Conservation (phyloP, 192 early-diverging fungal species). For the Allomyces arbusculus region DNA sequence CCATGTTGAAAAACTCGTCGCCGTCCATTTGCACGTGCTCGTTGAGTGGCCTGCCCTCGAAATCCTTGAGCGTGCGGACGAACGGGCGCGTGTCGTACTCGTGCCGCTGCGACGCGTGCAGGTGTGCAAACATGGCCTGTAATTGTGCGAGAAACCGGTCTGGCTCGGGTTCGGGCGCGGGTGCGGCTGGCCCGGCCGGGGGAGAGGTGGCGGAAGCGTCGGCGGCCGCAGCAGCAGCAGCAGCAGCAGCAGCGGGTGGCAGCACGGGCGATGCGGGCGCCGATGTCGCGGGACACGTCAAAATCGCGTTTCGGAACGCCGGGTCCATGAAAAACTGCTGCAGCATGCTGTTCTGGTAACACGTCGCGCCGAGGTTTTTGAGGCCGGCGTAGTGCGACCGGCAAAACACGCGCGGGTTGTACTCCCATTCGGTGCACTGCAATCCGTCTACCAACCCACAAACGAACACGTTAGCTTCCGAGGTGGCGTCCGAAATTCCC, state of each 20-base stretch:
- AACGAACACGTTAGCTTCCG: background rate
- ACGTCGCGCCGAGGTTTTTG: slow-evolving; percentile 39
- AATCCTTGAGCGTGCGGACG: slow-evolving; percentile 25
- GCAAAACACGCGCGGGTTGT: background rate
- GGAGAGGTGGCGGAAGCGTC: slow-evolving; percentile 5
- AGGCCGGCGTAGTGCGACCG: slow-evolving; percentile 21
- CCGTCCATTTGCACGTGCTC: slow-evolving; percentile 37
- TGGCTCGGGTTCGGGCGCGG: background rate
- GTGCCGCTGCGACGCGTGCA: slow-evolving; percentile 24
- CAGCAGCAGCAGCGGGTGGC: slow-evolving; percentile 8
- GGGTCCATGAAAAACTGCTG: slow-evolving; percentile 41
- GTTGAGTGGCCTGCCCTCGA: slow-evolving; percentile 29
- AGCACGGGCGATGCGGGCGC: background rate
- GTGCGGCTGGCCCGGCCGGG: background rate
- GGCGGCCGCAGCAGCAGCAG: slow-evolving; percentile 9
- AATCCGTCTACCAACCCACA: background rate
- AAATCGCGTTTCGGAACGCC: slow-evolving; percentile 20
- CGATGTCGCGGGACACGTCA: background rate
- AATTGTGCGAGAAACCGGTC: slow-evolving; percentile 23
- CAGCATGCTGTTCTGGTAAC: slow-evolving; percentile 36
- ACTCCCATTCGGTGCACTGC: background rate
- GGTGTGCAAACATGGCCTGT: slow-evolving; percentile 23
- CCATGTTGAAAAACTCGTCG: slow-evolving; percentile 34
- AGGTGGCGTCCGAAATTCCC: too few species aligned
- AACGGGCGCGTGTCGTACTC: slow-evolving; percentile 24